Percentiles rank a stretch among this genome's conserved stretches.
Conservation (phyloP, 768 basidiomycete species). For the Psilocybe sp. region DNA sequence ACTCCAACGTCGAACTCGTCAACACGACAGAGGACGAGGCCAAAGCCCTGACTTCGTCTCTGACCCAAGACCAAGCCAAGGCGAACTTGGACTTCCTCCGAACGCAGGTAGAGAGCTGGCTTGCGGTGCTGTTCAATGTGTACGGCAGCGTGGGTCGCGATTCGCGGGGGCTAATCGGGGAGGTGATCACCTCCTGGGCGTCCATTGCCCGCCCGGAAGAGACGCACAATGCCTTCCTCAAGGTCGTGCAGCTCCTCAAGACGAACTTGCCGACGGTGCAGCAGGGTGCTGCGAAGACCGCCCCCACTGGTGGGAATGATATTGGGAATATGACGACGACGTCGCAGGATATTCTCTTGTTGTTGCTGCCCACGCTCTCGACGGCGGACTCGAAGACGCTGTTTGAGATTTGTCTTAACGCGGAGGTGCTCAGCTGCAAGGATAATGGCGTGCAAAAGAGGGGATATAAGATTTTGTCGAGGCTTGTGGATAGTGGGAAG, state of each 20-base stretch:
- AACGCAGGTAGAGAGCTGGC: conserved; percentile 85
- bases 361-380: conserved; percentile 78
- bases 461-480: conserved; percentile 84
- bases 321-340: conserved; percentile 53
- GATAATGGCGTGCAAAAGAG: conserved; percentile 95
- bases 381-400: conserved; percentile 56
- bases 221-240: conserved; percentile 75
- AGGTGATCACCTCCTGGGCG: conserved; percentile 86
- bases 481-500: conserved; percentile 65
- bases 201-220: conserved; percentile 77
- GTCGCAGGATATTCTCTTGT: conserved; percentile 80
- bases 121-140: conserved; percentile 96
- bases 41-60: conserved; percentile 29
- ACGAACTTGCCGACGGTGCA: conserved; percentile 51
- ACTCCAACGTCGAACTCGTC: conserved; percentile 62
- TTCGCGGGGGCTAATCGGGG: conserved; percentile 72
- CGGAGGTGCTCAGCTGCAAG: conserved; percentile 65
- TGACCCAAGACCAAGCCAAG: conserved; percentile 58
- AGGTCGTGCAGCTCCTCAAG: conserved; percentile 70
- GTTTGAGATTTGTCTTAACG: conserved; percentile 65
- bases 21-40: conserved; percentile 16
- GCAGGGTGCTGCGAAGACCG: conserved; percentile 25
- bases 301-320: conserved; percentile 26
- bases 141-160: conserved; percentile 84
- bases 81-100: conserved; percentile 71